Base-by-base conservation (phyloP, 2,329 filamentous ascomycete species). In the Aspergillus flavus region DNA sequence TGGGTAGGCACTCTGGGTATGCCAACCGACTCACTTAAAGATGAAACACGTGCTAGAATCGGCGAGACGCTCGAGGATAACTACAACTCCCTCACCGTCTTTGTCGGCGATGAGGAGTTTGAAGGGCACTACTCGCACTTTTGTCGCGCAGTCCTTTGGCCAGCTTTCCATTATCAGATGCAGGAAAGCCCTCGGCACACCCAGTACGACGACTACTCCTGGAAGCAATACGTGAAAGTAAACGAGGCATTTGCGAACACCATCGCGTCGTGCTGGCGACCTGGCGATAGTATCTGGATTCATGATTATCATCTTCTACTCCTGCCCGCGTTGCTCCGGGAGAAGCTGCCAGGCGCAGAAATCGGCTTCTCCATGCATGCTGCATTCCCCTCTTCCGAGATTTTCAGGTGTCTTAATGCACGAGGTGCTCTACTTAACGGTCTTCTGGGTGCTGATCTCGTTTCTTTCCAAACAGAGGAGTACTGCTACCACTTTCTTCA, bases 151-250 rank as follows among this genome's bases (percentile, higher is more conserved):
- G 96, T 97, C 57, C 83, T 97, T 10, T 97, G 94, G 93, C 94
- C 94, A 1, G 93, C 97, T 66, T 95, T 97, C 78, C 94, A 98
- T 79, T 98, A 97, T 78, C 93, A 97, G 77, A 96, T 97, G 68
- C 94, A 94, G 2, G 94, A 97, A 76, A 94, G 94, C 73, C 94
- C 94, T 45, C 96, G 96, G 82, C 97, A 93, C 86, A 97, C 96
- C 75, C 93, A 94, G 0, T 98, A 97, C 76, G 90, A 96, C 76
- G 94, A 97, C 72, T 94, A 97, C 78, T 97, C 94, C 0, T 98
- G 93, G 92, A 87, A 92, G 69, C 95, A 92, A 81, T 98, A 97
- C 73, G 90, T 93, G 73, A 92, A 91, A 59, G 87, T 97, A 73
- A 97, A 97, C 79, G 91, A 94, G 76, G 91, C 91, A 1, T 97